Evolutionary conservation across 1,284 basidiomycete genomes (phyloP).

Genomic region (Paramarasmius palmivorus): DNA sequence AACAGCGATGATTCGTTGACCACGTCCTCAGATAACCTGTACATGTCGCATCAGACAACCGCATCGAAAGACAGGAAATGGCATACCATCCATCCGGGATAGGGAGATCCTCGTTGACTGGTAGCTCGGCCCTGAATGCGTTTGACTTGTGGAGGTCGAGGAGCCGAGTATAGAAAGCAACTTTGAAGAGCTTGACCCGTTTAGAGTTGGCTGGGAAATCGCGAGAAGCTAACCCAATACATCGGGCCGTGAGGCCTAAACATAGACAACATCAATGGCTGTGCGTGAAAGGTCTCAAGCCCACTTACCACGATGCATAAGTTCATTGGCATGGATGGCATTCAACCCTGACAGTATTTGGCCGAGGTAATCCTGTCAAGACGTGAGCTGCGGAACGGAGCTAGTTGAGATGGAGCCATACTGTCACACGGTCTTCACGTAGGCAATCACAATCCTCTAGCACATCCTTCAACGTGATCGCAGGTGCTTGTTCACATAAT

Average conservation of each 20-base stretch:
- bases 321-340: conserved; percentile 57
- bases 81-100: conserved; percentile 68
- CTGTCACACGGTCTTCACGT: conserved; percentile 65
- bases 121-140: conserved; percentile 51
- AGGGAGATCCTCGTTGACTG: conserved; percentile 39
- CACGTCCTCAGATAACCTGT: conserved; percentile 67
- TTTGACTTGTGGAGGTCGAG: conserved; percentile 76
- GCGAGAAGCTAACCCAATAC: conserved; percentile 57
- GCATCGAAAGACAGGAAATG: conserved; percentile 11
- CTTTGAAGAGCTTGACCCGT: conserved; percentile 64
- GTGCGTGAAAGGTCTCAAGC: neutral
- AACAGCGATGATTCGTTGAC: conserved; percentile 65
- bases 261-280: neutral
- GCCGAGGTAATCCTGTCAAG: conserved; percentile 60
- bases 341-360: conserved; percentile 71
- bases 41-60: conserved; percentile 4
- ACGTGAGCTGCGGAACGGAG: no score
- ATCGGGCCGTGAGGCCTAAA: conserved; percentile 53
- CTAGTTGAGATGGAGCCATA: conserved; percentile 26
- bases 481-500: conserved; percentile 64
- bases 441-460: conserved; percentile 67
- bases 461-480: conserved; percentile 65
- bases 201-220: conserved; percentile 52
- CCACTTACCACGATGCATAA: conserved; percentile 66
- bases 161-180: conserved; percentile 62